These are phyloP conservation scores for Sporothrix dimorphospora DNA, from an alignment of 2,329 filamentous ascomycete species.

Conservation along the genomic window DNA sequence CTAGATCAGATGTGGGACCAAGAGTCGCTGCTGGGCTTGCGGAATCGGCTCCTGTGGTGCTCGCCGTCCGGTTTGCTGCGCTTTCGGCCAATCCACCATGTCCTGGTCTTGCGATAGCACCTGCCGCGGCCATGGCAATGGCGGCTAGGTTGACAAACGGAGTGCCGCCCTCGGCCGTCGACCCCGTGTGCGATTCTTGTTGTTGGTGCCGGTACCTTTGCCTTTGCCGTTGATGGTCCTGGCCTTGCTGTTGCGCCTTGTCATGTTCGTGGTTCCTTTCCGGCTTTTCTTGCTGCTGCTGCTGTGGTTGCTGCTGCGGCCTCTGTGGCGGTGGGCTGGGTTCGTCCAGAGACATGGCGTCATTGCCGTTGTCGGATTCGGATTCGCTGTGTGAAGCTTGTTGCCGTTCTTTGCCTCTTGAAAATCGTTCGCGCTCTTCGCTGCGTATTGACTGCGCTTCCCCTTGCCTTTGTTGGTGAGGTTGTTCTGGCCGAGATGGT, in stretches of 20 bases:
- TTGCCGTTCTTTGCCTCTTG: neutral
- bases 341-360: constrained; percentile 28
- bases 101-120: neutral
- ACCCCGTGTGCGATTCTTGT: neutral
- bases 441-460: neutral
- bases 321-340: constrained; percentile 2
- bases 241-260: neutral
- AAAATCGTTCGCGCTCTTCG: neutral
- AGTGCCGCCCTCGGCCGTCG: neutral
- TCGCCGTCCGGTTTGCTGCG: neutral
- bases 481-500: neutral
- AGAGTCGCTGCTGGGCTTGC: neutral
- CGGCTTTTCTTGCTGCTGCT: neutral
- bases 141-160: neutral
- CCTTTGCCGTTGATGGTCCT: neutral
- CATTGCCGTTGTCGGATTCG: constrained; percentile 34
- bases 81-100: neutral
- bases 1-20: neutral
- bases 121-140: neutral
- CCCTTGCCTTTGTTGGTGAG: neutral
- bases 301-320: neutral
- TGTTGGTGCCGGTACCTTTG: neutral
- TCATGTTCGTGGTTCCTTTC: neutral
- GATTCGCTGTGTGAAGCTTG: neutral
- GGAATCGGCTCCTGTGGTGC: neutral